Base-by-base conservation (phyloP, 1,284 basidiomycete genomes). In the Irpex rosettiformis region DNA sequence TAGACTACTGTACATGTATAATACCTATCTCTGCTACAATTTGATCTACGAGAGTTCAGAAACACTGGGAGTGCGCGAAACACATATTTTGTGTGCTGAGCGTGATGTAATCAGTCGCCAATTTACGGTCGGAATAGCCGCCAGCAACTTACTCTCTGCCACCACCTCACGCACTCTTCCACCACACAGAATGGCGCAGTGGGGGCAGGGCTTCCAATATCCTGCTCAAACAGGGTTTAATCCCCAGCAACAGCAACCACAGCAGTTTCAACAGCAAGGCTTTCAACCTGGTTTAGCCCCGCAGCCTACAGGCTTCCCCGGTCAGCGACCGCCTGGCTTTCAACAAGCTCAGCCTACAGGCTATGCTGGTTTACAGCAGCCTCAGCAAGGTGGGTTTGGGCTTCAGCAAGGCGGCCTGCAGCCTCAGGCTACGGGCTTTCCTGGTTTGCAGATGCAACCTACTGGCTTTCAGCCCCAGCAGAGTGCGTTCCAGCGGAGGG, bases 131-230 rank as follows among this genome's bases (percentile, higher is more conserved):
- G 10, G 7, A 24, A 51, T 51, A 51, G 48, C 48, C 42, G 37
- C 25, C 51, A 6, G 30, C 48, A 37, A 53, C 18, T 59, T 51
- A 54, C 42, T 45, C 40, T 57, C 22, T 55, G 37, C 49, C 54
- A 51, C 53, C 53, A 52, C 58, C 47, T 51, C 25, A 51, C 24
- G 6, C 53, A 22, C 33, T 59, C 58, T 25, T 56, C 27, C 24
- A 25, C 54, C n/a, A 33, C 59, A 28, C 48, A 54, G 11, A 45
- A 83, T 82, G 81, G 73, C 79, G 59, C 81, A 89, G 72, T 89
- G 88, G 88, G 80, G 80, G 59, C 82, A 84, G 61, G 75, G 79
- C 69, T 85, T 75, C 18, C 81, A 83, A 66, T 83, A 82, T 65
- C 81, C 85, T 25, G 73, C 80, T 69, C 80, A 81, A 61, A 85